Evolutionary conservation across 2,329 filamentous ascomycete species (phyloP), one percentile per base, ranked within the genome.

Genomic region (Graphilbum sp.): DNA sequence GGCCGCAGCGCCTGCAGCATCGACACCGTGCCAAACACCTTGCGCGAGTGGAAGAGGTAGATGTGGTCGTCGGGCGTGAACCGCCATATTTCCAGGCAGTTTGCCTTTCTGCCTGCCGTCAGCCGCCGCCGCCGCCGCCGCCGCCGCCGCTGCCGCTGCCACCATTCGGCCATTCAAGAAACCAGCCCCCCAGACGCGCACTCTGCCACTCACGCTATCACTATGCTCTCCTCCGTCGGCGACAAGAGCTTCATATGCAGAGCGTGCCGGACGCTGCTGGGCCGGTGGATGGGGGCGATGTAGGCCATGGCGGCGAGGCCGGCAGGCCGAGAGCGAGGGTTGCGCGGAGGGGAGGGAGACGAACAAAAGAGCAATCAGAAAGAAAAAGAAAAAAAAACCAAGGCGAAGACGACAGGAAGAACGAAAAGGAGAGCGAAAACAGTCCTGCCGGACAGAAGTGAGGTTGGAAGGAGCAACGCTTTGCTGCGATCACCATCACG

Each of bases 191-290:
- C n/a, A n/a, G n/a, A n/a, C n/a, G n/a, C n/a, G n/a, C n/a, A n/a
- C n/a, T n/a, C n/a, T n/a, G n/a, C n/a, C n/a, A 59, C 84, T 61
- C 69, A 95, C 87, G 86, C 85, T 51, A 95, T 67, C 38, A 95
- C 75, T 45, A 98, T 65, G 49, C 83, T 86, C 50, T 93, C 81
- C 43, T 86, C 74, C 36, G 82, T 73, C 5, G 73, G 62, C 32
- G 72, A 69, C 37, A 93, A 64, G 49, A 96, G 78, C 49, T 75
- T 76, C 43, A 88, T 69, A 53, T 79, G 83, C 47, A 96, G 58
- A 13, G 87, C 88, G 69, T 94, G 82, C 39, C 87, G 77, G 46
- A 95, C 77, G 62, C 85, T 93, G 56, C 84, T 95, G 19, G 90
- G 81, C 50, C 78, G 72, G 58, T 98, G 90, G 41, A 98, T 90